A percentile compares a stretch with the other conserved stretches of the same genome.
Evolutionary conservation across 371 early-diverging fungal species (phyloP).

Genomic region (Basidiobolus meristosporus): DNA sequence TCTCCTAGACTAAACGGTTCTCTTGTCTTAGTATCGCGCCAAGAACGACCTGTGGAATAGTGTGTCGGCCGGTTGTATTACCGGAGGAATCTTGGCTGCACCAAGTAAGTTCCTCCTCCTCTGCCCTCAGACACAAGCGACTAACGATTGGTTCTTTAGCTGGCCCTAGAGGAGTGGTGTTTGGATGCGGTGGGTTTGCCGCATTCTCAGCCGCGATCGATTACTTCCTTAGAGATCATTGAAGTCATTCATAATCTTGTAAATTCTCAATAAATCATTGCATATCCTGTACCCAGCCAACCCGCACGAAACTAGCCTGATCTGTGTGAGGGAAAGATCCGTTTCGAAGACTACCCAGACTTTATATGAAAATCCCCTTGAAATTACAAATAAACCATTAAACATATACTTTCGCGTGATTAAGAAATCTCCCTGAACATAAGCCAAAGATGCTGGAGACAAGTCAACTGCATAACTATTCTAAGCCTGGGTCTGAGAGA

Average conservation of each 20-base stretch:
- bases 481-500: too few relatives aligned
- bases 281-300: too few relatives aligned
- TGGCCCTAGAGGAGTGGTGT: slow-evolving; percentile 54
- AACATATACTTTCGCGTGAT: too few relatives aligned
- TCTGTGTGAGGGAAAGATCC: too few relatives aligned
- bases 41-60: slow-evolving; percentile 86
- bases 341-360: too few relatives aligned
- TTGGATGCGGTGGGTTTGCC: slow-evolving; percentile 87
- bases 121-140: neutral
- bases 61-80: slow-evolving; percentile 77
- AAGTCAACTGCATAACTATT: too few relatives aligned
- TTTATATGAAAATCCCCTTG: too few relatives aligned
- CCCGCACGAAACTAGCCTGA: too few relatives aligned
- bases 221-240: slow-evolving; percentile 16
- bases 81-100: slow-evolving; percentile 77
- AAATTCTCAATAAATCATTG: too few relatives aligned
- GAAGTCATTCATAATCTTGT: neutral
- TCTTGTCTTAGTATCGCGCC: slow-evolving; percentile 58
- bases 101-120: slow-evolving; percentile 14
- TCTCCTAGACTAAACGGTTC: neutral
- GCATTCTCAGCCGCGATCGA: slow-evolving; percentile 89
- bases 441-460: too few relatives aligned
- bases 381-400: too few relatives aligned
- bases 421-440: too few relatives aligned
- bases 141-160: slow-evolving; percentile 9